Conservation (phyloP, 2,329 filamentous ascomycete species). For the Bipolaris cookei region DNA sequence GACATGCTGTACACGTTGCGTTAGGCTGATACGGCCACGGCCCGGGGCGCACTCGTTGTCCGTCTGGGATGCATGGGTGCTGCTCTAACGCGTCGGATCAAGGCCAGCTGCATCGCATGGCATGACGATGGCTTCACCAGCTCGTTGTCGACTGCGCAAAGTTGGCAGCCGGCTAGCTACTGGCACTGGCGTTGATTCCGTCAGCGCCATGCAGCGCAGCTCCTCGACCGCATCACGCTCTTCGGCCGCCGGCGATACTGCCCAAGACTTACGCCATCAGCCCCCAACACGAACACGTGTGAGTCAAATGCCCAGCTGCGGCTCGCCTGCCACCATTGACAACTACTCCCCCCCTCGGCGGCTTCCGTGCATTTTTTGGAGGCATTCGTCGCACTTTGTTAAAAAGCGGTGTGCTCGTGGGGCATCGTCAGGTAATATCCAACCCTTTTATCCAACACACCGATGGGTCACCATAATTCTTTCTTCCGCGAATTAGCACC, state of each 20-base stretch:
- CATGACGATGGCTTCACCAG: conserved; percentile 20
- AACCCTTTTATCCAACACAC: conserved; percentile 25
- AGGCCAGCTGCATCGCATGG: conserved; percentile 27
- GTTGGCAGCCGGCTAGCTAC: conserved; percentile 25
- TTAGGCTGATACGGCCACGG: conserved; percentile 43
- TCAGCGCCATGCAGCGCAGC: conserved; percentile 22
- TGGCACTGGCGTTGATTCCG: conserved; percentile 19
- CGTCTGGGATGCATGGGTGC: conserved; percentile 26
- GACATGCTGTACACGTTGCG: conserved; percentile 38
- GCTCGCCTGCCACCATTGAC: neutral
- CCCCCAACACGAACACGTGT: conserved; percentile 9
- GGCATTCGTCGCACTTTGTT: neutral
- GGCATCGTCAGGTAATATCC: conserved; percentile 6
- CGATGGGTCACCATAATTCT: conserved; percentile 18
- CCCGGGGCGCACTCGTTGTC: conserved; percentile 37
- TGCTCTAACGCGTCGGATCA: conserved; percentile 33
- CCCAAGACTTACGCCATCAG: conserved; percentile 21
- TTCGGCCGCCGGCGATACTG: conserved; percentile 6
- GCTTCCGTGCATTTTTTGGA: neutral
- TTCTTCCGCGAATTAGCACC: conserved; percentile 24
- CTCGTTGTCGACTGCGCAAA: conserved; percentile 20
- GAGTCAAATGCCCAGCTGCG: neutral
- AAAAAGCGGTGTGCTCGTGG: conserved; percentile 24
- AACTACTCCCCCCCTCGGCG: neutral
- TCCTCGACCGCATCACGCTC: conserved; percentile 11